Evolutionary conservation across 768 basidiomycete species (phyloP).

Genomic region (Lentinula guzmanii): DNA sequence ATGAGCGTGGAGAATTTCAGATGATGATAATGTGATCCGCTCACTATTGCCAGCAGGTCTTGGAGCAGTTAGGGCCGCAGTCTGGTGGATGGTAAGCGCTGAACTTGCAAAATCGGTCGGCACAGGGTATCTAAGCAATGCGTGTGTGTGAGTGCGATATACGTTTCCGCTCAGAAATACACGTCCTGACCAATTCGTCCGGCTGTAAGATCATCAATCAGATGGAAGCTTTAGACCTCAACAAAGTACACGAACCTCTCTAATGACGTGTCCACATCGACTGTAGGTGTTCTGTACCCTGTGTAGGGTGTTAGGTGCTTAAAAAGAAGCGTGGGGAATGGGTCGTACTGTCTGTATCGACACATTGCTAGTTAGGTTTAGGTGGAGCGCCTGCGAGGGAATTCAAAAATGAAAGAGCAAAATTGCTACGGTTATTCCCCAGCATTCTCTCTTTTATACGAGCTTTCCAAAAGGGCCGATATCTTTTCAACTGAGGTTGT

Average conservation of each 20-base stretch:
- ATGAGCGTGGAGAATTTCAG: background rate
- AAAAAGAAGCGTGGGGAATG: background rate
- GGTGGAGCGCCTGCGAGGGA: background rate
- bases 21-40: slow-evolving; percentile 17
- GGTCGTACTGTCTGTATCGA: slow-evolving; percentile 60
- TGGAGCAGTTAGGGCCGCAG: slow-evolving; percentile 54
- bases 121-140: slow-evolving; percentile 53
- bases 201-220: slow-evolving; percentile 31
- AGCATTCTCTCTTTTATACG: slow-evolving; percentile 8
- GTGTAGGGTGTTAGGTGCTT: slow-evolving; percentile 7
- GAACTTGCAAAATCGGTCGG: slow-evolving; percentile 63
- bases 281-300: slow-evolving; percentile 65
- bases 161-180: slow-evolving; percentile 9
- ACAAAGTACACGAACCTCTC: slow-evolving; percentile 35
- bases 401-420: background rate
- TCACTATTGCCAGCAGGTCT: slow-evolving; percentile 77
- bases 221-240: slow-evolving; percentile 5
- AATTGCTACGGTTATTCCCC: background rate
- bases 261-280: slow-evolving; percentile 47
- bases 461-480: slow-evolving; percentile 9
- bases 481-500: slow-evolving; percentile 6
- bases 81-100: slow-evolving; percentile 54
- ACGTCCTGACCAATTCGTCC: slow-evolving; percentile 47
- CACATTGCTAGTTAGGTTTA: slow-evolving; percentile 44
- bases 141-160: slow-evolving; percentile 13